phyloP scores from a whole-genome alignment of 2,329 filamentous ascomycete species.

The Berkeleyomyces basicola region DNA sequence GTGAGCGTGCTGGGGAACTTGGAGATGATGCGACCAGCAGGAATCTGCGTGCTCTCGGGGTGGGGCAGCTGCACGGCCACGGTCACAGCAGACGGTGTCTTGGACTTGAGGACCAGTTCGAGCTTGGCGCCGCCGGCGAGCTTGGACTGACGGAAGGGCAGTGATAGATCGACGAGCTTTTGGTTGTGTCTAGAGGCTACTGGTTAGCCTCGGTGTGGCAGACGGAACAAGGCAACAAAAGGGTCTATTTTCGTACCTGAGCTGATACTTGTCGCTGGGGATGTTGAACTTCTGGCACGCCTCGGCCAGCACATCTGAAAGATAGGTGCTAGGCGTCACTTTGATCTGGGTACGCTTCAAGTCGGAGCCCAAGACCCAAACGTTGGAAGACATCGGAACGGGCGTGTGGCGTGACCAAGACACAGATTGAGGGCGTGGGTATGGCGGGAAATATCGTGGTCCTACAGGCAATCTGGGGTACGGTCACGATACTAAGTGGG shows the following conservation, averaged over 20 bases:
- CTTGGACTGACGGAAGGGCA: conserved; percentile 68
- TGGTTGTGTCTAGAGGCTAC: conserved; percentile 49
- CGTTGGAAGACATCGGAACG: conserved; percentile 60
- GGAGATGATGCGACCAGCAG: conserved; percentile 54
- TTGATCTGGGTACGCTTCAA: conserved; percentile 67
- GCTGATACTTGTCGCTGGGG: conserved; percentile 52
- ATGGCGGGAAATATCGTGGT: neutral
- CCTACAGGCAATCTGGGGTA: neutral
- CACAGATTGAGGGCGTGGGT: neutral
- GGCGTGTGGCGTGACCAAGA: neutral
- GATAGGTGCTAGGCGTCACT: conserved; percentile 61
- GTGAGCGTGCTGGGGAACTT: conserved; percentile 81
- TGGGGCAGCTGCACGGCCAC: conserved; percentile 76
- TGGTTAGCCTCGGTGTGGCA: neutral
- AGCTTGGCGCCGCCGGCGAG: conserved; percentile 77
- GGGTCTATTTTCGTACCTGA: conserved; percentile 44
- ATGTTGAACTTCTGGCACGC: conserved; percentile 72
- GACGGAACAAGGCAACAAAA: neutral
- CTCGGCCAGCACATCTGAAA: conserved; percentile 74
- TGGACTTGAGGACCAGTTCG: conserved; percentile 75
- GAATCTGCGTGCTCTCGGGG: conserved; percentile 45
- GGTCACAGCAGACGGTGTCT: conserved; percentile 69
- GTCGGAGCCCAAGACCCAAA: conserved; percentile 71
- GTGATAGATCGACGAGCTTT: conserved; percentile 70
- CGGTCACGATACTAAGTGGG: neutral